phyloP scores from a whole-genome alignment of 306 rosid species.

The Pachyrhizus erosus region DNA sequence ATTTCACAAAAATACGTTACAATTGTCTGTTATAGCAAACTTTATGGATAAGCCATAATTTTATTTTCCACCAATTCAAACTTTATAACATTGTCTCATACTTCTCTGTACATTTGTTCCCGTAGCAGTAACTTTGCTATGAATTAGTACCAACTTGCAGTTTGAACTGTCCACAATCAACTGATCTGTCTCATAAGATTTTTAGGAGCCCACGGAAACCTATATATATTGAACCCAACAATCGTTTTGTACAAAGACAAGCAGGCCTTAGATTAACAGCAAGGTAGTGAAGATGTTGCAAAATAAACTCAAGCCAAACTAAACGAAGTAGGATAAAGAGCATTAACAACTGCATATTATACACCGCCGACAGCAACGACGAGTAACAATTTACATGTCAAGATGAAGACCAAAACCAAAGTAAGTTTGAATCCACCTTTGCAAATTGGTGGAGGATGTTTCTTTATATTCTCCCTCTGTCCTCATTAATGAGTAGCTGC shows the following conservation, averaged over 20 bases:
- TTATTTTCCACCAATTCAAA: not conserved
- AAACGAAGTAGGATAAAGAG: not conserved
- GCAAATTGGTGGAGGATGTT: not conserved
- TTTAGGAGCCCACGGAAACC: too few relatives aligned
- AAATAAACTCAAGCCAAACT: not conserved
- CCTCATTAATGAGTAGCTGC: not conserved
- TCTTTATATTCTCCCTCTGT: not conserved
- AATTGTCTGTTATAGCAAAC: not conserved
- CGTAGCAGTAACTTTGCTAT: too few relatives aligned
- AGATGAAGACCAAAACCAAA: not conserved
- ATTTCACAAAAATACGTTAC: not conserved
- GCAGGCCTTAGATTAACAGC: not conserved
- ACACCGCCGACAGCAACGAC: not conserved
- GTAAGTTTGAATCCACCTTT: too few relatives aligned
- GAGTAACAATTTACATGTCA: not conserved
- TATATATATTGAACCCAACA: too few relatives aligned
- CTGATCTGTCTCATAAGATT: too few relatives aligned
- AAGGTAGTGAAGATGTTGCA: not conserved
- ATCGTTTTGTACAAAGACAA: too few relatives aligned
- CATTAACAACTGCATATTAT: not conserved
- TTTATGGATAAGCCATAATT: not conserved
- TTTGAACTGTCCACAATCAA: too few relatives aligned
- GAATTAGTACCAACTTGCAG: too few relatives aligned
- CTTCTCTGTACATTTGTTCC: too few relatives aligned
- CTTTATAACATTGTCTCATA: not conserved